Conservation (phyloP, 805 yeast species). For the Candida wancherniae region DNA sequence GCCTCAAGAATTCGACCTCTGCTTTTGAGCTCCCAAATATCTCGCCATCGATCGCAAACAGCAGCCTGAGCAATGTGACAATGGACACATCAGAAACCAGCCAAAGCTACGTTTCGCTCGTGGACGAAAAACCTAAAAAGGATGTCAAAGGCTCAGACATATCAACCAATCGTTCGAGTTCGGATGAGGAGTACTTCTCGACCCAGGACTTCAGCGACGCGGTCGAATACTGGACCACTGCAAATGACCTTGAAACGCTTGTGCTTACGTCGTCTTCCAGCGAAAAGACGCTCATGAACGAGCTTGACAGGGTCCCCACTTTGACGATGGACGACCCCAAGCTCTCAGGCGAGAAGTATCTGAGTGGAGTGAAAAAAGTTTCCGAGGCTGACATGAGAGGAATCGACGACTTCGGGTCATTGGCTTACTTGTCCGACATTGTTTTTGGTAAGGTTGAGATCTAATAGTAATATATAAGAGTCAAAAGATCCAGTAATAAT, state of each 20-base stretch:
- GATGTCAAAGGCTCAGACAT: too few relatives aligned
- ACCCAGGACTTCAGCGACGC: slow-evolving; percentile 25
- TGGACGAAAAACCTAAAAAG: too few relatives aligned
- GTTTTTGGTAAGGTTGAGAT: slow-evolving; percentile 22
- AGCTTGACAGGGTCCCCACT: slow-evolving; percentile 1
- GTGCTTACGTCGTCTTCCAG: slow-evolving; percentile 12
- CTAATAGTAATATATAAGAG: neutral
- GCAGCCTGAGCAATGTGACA: too few relatives aligned
- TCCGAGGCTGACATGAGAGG: slow-evolving; percentile 3
- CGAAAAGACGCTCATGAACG: slow-evolving; percentile 15
- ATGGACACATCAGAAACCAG: too few relatives aligned
- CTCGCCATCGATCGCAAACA: too few relatives aligned
- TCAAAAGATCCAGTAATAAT: neutral
- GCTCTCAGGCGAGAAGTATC: neutral
- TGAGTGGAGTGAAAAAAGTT: too few relatives aligned
- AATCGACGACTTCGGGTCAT: slow-evolving; percentile 23
- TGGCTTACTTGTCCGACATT: slow-evolving; percentile 29
- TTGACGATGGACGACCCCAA: neutral
- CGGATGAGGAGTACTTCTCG: slow-evolving; percentile 33
- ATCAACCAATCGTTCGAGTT: too few relatives aligned
- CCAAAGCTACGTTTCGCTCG: too few relatives aligned
- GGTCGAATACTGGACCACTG: slow-evolving; percentile 10
- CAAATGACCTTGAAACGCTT: slow-evolving; percentile 1
- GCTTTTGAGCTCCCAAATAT: too few relatives aligned
- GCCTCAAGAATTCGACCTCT: too few relatives aligned